Evolutionary conservation across 176 grass and related monocot species (phyloP).

Genomic region (Microstegium vimineum): DNA sequence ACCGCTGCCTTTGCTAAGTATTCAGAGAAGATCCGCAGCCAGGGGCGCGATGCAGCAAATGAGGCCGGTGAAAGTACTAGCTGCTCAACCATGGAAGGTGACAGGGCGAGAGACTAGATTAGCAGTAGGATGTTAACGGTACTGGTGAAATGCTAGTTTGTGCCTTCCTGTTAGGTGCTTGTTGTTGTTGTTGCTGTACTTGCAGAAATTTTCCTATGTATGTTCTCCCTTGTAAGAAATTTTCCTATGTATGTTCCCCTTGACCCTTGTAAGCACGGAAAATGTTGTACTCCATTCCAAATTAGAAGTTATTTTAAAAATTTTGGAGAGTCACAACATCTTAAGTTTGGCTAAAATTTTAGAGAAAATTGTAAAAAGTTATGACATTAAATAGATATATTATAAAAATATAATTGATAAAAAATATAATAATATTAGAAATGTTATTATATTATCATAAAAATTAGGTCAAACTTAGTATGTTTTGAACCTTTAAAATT

Average conservation of each 20-base stretch:
- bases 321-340: no score
- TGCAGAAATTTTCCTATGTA: not conserved
- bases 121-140: not conserved
- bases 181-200: conserved; percentile 11
- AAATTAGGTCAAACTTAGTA: no score
- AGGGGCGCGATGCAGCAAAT: conserved; percentile 13
- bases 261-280: not conserved
- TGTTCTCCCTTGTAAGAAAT: not conserved
- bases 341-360: no score
- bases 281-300: not conserved
- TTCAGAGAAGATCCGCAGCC: conserved; percentile 56
- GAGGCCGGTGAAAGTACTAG: conserved; percentile 28
- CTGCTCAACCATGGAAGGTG: conserved; percentile 23
- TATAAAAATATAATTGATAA: no score
- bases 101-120: conserved; percentile 23
- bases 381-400: no score
- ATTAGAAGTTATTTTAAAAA: no score
- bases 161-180: not conserved
- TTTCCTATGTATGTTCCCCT: no score
- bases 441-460: no score
- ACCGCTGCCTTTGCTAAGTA: conserved; percentile 77
- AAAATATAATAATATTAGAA: no score
- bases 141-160: not conserved
- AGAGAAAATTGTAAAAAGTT: no score
- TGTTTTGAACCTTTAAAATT: no score